phyloP scores from a whole-genome alignment of 768 basidiomycete genomes.

The Boletus reticuloceps region DNA sequence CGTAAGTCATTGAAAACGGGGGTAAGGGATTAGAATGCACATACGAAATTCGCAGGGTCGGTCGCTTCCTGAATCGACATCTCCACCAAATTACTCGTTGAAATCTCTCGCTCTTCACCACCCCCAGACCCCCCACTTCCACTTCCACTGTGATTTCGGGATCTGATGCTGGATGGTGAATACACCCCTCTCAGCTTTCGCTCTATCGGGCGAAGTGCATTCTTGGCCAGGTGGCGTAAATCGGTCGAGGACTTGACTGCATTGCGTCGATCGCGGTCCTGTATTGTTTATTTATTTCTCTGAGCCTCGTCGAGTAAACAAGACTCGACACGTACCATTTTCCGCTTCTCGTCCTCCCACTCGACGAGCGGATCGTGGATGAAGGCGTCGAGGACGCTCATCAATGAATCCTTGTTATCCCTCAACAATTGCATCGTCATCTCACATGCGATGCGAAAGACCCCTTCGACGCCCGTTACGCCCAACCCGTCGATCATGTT shows the following conservation, averaged over 20 bases:
- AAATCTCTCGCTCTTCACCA: conserved; percentile 43
- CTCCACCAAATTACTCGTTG: conserved; percentile 88
- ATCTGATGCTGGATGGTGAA: conserved; percentile 43
- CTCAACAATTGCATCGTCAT: conserved; percentile 84
- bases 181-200: conserved; percentile 79
- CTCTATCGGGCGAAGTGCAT: conserved; percentile 76
- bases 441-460: conserved; percentile 89
- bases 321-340: conserved; percentile 41
- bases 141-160: conserved; percentile 30
- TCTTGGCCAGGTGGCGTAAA: conserved; percentile 65
- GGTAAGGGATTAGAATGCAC: conserved; percentile 13
- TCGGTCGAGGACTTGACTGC: conserved; percentile 51
- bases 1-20: conserved; percentile 2
- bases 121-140: conserved; percentile 22
- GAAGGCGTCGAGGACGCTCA: conserved; percentile 96
- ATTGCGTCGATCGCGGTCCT: conserved; percentile 50
- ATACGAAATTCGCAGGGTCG: conserved; percentile 64
- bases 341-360: conserved; percentile 84
- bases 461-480: conserved; percentile 91
- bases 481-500: conserved; percentile 92
- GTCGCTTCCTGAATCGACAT: conserved; percentile 89
- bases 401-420: conserved; percentile 87
- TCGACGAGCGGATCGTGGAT: conserved; percentile 96
- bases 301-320: background rate
- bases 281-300: background rate